A percentile compares a stretch with the other conserved stretches of the same genome.
Conservation (phyloP, 169 alveolate species). For the Plasmodium billcollinsi region DNA sequence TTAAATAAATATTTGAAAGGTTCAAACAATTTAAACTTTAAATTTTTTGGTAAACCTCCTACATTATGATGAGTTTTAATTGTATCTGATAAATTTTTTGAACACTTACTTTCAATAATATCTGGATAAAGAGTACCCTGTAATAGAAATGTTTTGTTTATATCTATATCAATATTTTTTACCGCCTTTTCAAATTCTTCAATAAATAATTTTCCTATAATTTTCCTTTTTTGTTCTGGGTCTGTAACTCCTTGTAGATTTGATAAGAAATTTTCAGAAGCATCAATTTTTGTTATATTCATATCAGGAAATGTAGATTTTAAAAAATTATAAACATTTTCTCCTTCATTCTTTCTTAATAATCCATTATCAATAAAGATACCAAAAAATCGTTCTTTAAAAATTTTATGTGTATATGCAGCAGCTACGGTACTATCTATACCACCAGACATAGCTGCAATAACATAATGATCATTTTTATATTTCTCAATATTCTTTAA, state of each 20-base stretch:
- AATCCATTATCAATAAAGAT: slow-evolving; percentile 85
- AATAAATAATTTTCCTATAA: slow-evolving; percentile 85
- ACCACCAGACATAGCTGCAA: slow-evolving; percentile 88
- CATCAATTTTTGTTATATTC: slow-evolving; percentile 81
- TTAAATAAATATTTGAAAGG: slow-evolving; percentile 84
- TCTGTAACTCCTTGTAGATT: slow-evolving; percentile 82
- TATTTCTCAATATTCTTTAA: slow-evolving; percentile 78
- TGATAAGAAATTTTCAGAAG: slow-evolving; percentile 79
- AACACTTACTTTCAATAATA: slow-evolving; percentile 81
- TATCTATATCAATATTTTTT: slow-evolving; percentile 81
- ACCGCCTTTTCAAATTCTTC: slow-evolving; percentile 86
- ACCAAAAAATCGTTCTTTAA: slow-evolving; percentile 84
- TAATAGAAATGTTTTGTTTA: slow-evolving; percentile 79
- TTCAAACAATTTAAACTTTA: slow-evolving; percentile 83
- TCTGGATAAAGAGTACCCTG: slow-evolving; percentile 88
- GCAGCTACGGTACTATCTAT: slow-evolving; percentile 88
- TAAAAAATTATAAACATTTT: slow-evolving; percentile 79
- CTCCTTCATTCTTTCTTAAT: slow-evolving; percentile 85
- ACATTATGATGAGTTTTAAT: slow-evolving; percentile 87
- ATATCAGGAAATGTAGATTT: slow-evolving; percentile 83
- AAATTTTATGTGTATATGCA: slow-evolving; percentile 82
- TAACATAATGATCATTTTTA: slow-evolving; percentile 77
- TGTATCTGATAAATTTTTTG: slow-evolving; percentile 80
- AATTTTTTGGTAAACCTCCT: slow-evolving; percentile 84
- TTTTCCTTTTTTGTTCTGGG: slow-evolving; percentile 84